Conservation (phyloP, 495 filamentous ascomycete species). For the Apiosordaria backusii region DNA sequence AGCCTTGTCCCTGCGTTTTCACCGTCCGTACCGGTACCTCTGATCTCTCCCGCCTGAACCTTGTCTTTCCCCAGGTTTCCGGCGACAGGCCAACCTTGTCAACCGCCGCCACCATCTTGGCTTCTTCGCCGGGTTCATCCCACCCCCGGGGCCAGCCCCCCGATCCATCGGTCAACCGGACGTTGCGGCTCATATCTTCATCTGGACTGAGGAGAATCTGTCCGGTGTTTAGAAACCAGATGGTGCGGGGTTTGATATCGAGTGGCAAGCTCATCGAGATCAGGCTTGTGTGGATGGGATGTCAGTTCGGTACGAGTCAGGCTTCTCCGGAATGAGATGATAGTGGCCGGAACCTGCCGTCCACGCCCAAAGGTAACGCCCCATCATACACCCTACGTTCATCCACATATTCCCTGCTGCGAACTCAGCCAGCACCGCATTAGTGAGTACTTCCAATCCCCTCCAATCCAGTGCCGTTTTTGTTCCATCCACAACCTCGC, state of each 20-base stretch:
- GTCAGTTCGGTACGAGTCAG: neutral
- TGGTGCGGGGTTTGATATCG: neutral
- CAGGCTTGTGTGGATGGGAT: neutral
- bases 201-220: neutral
- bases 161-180: neutral
- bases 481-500: neutral
- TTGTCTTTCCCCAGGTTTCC: neutral
- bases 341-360: neutral
- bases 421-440: too few relatives aligned
- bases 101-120: neutral
- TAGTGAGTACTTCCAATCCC: too few relatives aligned
- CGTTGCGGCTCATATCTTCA: neutral
- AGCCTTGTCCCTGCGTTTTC: neutral
- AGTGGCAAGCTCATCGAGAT: neutral
- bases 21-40: neutral
- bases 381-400: too few relatives aligned
- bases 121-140: neutral
- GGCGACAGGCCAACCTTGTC: neutral
- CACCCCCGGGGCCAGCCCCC: neutral
- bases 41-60: neutral
- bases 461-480: too few relatives aligned
- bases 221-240: neutral
- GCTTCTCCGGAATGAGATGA: neutral
- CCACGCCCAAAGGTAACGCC: too few relatives aligned
- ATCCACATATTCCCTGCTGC: too few relatives aligned